Percentiles rank a stretch among this genome's conserved stretches.
These are phyloP conservation scores for Melampsora americana DNA, from an alignment of 1,284 basidiomycete genomes.

Conservation along the genomic window DNA sequence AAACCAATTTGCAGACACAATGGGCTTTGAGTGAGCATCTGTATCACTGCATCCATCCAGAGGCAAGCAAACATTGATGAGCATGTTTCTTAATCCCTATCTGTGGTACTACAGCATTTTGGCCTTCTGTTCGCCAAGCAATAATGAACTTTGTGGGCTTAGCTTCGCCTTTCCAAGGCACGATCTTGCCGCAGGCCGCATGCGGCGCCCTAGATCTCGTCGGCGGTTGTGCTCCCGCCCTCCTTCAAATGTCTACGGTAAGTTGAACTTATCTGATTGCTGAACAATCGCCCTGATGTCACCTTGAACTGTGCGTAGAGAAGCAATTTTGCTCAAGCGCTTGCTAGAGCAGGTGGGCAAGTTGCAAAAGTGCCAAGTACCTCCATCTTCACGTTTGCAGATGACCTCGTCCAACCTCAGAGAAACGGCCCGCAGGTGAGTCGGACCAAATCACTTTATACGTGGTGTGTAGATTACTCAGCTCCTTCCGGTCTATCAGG, in stretches of 20 bases:
- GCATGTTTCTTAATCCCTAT: neutral
- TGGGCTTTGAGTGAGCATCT: slow-evolving; percentile 28
- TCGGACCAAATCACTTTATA: neutral
- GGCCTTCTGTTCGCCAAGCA: slow-evolving; percentile 20
- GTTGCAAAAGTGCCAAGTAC: slow-evolving; percentile 44
- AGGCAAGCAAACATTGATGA: neutral
- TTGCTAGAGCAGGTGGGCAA: no score
- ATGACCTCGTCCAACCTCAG: slow-evolving; percentile 46
- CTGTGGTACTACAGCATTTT: slow-evolving; percentile 9
- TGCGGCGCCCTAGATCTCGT: neutral
- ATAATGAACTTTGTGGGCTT: slow-evolving; percentile 17
- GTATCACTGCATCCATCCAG: no score
- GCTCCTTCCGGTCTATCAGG: neutral
- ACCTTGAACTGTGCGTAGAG: slow-evolving; percentile 4
- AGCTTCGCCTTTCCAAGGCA: slow-evolving; percentile 18
- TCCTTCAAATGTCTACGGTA: slow-evolving; percentile 7
- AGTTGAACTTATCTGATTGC: neutral
- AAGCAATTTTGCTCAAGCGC: neutral
- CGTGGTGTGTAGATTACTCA: neutral
- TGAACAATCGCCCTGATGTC: neutral
- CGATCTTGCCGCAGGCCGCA: neutral
- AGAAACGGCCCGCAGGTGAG: neutral
- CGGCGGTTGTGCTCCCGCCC: slow-evolving; percentile 12
- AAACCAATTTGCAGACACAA: slow-evolving; percentile 6
- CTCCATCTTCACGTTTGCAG: slow-evolving; percentile 42